These are phyloP conservation scores for Pyrenophora tritici-repentis DNA, from an alignment of 2,329 filamentous ascomycete genomes.

Conservation along the genomic window DNA sequence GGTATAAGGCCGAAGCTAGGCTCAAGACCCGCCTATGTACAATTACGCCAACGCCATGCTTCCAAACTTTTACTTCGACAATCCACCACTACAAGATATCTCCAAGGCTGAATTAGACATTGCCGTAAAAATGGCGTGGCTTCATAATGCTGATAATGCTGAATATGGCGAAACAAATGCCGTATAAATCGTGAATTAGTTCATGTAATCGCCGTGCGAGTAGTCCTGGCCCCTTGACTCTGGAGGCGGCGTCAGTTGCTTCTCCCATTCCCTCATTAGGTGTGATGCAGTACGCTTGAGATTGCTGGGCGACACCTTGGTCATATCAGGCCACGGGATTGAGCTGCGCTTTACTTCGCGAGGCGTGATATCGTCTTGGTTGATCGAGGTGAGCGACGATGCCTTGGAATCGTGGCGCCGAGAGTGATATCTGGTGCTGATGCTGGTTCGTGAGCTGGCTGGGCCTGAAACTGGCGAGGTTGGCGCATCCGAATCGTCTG, in stretches of 20 bases:
- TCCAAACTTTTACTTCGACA: slow-evolving; percentile 20
- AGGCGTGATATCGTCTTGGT: slow-evolving; percentile 20
- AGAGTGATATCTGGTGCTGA: slow-evolving; percentile 57
- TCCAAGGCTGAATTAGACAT: slow-evolving; percentile 31
- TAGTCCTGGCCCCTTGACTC: slow-evolving; percentile 40
- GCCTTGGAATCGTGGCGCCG: slow-evolving; percentile 47
- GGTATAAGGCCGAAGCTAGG: slow-evolving; percentile 14
- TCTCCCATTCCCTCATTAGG: slow-evolving; percentile 91
- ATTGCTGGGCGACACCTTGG: slow-evolving; percentile 73
- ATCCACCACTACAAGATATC: slow-evolving; percentile 25
- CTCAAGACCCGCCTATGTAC: slow-evolving; percentile 12
- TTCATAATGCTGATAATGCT: slow-evolving; percentile 37
- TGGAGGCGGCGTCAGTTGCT: slow-evolving; percentile 63
- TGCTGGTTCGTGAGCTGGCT: slow-evolving; percentile 60
- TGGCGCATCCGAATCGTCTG: slow-evolving; percentile 57
- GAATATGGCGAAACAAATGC: slow-evolving; percentile 10
- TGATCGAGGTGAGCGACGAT: slow-evolving; percentile 40
- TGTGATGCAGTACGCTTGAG: slow-evolving; percentile 82
- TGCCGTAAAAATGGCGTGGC: slow-evolving; percentile 36
- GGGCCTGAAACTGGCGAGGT: slow-evolving; percentile 48
- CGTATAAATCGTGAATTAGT: slow-evolving; percentile 9
- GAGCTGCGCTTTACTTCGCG: slow-evolving; percentile 47
- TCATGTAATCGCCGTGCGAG: slow-evolving; percentile 44
- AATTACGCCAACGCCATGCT: slow-evolving; percentile 23
- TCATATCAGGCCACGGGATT: slow-evolving; percentile 70